Base-by-base conservation (phyloP, 257 asterid genomes). In the Fraxinus excelsior region DNA sequence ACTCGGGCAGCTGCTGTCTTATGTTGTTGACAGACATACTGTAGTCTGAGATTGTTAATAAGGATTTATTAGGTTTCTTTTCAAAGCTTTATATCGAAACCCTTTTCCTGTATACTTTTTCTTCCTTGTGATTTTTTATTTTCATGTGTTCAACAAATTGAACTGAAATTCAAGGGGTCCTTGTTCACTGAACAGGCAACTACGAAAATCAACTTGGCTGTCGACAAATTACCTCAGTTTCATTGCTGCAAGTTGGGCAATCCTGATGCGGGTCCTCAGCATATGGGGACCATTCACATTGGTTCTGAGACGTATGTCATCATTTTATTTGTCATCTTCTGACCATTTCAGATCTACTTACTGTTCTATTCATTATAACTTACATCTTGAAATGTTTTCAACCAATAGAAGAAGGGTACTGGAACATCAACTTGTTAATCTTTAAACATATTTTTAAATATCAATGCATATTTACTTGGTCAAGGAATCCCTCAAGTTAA, bases 141-240 rank as follows among this genome's bases (percentile, higher is more conserved):
- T 28, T 35, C 34, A 19, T 70, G 76, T 72, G 71, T 66, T 74
- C 35, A 9, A 51, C 42, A 67, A 73, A 25, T 6, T 71, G 46
- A 29, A 74, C 76, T 71, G 81, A 77, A 60, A 28, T 70, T 77
- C 58, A 80, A 60, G 79, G 23, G 75, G 56, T 26, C 51, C 37
- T 42, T 76, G 76, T 74, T 82, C 71, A 72, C 69, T 88, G 82
- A n/a, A 83, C 86, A 95, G 99, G 97, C 98, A 71, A 90, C 97
- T 60, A 93, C 99, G 42, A 95, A 95, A 80, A 91, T 95, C 85
- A 95, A 95, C 82, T 73, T 95, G 91, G 99, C 99, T 26, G 93
- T 93, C 76, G 90, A 86, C 76, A 76, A 67, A 77, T 82, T 95
- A 84, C 99, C 99, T 44, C 94, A 85, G 70, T 95, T 95, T 74